A percentile compares a stretch with the other conserved stretches of the same genome.
Conservation (phyloP, 106 monocot species). For the Triglochin maritima region DNA sequence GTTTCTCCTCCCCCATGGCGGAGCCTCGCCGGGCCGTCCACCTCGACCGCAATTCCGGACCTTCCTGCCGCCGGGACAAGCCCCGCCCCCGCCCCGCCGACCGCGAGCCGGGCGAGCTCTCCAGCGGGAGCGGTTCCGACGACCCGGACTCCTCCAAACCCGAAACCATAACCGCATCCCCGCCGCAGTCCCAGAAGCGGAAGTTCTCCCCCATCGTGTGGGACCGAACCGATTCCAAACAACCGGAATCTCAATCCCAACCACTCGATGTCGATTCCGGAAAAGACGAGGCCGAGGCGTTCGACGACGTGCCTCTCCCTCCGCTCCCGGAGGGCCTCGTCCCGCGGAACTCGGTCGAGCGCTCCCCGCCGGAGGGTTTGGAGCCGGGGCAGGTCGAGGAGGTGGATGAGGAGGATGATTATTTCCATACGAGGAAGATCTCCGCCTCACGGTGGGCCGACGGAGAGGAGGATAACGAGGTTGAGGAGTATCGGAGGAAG, state of each 20-base stretch:
- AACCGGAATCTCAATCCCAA: not conserved
- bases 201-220: conserved; percentile 55
- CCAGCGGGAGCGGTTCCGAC: conserved; percentile 20
- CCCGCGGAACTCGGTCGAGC: conserved; percentile 1
- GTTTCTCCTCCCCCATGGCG: too few species aligned
- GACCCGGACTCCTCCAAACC: conserved; percentile 1
- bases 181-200: conserved; percentile 31
- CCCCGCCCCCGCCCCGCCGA: not conserved
- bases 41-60: too few species aligned
- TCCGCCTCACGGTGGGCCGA: conserved; percentile 71
- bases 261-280: not conserved
- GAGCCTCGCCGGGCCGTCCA: too few species aligned
- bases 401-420: conserved; percentile 26
- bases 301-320: conserved; percentile 9
- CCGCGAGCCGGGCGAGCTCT: conserved; percentile 24
- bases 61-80: too few species aligned
- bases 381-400: conserved; percentile 27
- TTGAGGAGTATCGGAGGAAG: conserved; percentile 29
- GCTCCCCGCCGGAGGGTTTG: conserved; percentile 7
- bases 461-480: conserved; percentile 27
- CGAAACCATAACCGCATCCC: not conserved
- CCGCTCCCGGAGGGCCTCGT: conserved; percentile 22
- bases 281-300: not conserved
- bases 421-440: conserved; percentile 39
- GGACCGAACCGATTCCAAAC: conserved; percentile 22